Evolutionary conservation across 176 grass and related monocot species (phyloP).

Genomic region (Eragrostis curvula): DNA sequence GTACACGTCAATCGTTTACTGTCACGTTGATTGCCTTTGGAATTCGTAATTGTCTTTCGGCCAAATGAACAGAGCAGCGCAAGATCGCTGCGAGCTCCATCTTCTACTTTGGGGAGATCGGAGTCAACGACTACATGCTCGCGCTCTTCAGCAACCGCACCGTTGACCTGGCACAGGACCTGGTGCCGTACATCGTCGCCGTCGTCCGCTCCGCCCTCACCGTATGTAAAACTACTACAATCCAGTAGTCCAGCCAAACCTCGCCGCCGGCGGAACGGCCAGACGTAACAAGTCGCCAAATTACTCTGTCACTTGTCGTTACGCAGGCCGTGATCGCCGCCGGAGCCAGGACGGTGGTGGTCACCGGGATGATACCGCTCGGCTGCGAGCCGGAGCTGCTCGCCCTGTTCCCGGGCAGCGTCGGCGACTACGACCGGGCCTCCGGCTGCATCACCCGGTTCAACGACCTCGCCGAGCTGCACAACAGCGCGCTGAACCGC

Average conservation of each 20-base stretch:
- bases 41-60: no score
- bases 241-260: no score
- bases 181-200: slow-evolving; percentile 50
- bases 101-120: slow-evolving; percentile 64
- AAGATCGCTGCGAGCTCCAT: slow-evolving; percentile 19
- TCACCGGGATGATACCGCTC: slow-evolving; percentile 58
- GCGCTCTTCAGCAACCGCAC: slow-evolving; percentile 41
- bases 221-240: not conserved
- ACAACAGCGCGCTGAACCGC: slow-evolving; percentile 53
- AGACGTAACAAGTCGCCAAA: no score
- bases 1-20: no score
- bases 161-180: slow-evolving; percentile 31
- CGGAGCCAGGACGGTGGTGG: slow-evolving; percentile 53
- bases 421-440: slow-evolving; percentile 41
- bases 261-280: no score
- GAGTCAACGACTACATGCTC: slow-evolving; percentile 72
- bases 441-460: slow-evolving; percentile 60
- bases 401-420: slow-evolving; percentile 15
- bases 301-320: no score
- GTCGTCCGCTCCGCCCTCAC: slow-evolving; percentile 47
- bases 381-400: slow-evolving; percentile 65
- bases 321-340: slow-evolving; percentile 36
- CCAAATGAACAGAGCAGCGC: not conserved
- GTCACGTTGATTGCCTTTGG: no score
- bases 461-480: slow-evolving; percentile 56